Evolutionary conservation across 805 yeast genomes (phyloP), one percentile per base, ranked within the genome.

Genomic region (Ascoidea asiatica): DNA sequence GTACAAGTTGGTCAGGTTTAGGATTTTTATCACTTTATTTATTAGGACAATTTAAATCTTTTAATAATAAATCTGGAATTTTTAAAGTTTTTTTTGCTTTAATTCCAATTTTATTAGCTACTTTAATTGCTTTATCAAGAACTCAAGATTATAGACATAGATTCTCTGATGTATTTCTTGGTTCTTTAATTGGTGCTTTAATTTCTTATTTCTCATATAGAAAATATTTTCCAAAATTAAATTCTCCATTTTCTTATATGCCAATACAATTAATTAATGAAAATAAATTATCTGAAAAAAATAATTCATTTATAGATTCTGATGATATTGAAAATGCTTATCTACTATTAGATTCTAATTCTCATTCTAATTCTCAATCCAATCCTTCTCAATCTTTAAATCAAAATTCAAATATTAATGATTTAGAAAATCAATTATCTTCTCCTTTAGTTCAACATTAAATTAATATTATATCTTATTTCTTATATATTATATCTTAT

Each of bases 101-200:
- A 7, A 45, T 70, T n/a, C 92, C 92, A 2, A 56, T 72, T 1
- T 53, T 86, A 4, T 70, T 82, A 5, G 96, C 97, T 0, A 56
- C 73, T 1, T 69, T 80, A 50, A 79, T 90, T 52, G 97, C 97
- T 0, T 61, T 85, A 40, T 77, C 92, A 37, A 73, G 98, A 54
- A 85, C 95, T 1, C 81, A 83, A 54, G 98, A 90, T 62, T 89
- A 89, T 62, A 72, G 97, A 58, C 98, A 90, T 57, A 97, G 90
- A 62, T 87, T 85, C 56, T 66, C 84, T 17, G 98, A 90, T 60
- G 81, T 92, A 1, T 53, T 82, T 1, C 55, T 81, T 15, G 98
- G 98, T 3, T 67, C 82, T 22, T 17, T 67, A 1, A 56, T 90
- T 2, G 98, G 98, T 1, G 50, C 63, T 4, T 47, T 65, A 2